Evolutionary conservation across 192 early-diverging fungal genomes (phyloP), one percentile per base, ranked within the genome.

Genomic region (Coemansia sp.): DNA sequence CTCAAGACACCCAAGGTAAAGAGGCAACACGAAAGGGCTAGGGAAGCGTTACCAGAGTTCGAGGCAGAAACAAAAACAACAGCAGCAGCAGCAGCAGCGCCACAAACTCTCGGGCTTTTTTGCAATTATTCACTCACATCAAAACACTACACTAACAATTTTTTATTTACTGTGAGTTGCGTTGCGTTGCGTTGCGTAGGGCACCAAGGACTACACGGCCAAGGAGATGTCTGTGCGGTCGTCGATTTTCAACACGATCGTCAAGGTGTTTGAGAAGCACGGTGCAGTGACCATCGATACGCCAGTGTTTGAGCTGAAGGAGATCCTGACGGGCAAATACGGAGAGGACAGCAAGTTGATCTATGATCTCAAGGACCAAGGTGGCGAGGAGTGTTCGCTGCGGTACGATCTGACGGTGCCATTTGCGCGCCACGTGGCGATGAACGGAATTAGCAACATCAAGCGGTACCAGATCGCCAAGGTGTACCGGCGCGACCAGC

Each of bases 341-440:
- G 94, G 96, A 18, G 96, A 99, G 74, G 96, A 99, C 78, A 89
- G 87, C 67, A 99, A 99, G 67, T 80, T 99, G 53, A 99, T 99
- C 51, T 99, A 97, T 58, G 95, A 99, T 70, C 75, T 99, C 26
- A 80, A 88, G 56, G 95, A 99, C 68, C 96, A 99, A 60, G 96
- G 95, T 24, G 96, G 95, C 18, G 95, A 97, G 65, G 78, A 87
- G 60, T 97, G 91, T 53, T 94, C 95, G 7, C 72, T 99, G 20
- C 86, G 95, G 20, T 99, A 99, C 60, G 95, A 99, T 73, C 70
- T 99, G 55, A 99, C 96, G 0, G 96, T 98, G 8, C 96, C 96
- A 14, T 99, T 99, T 77, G 91, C 95, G 14, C 85, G 96, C 17
- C 94, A 90, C 67, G 66, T 99, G 47, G 96, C 96, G 22, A 90